A percentile compares a stretch with the other conserved stretches of the same genome.
Conservation (phyloP, 2,329 filamentous ascomycete genomes). For the Coniella lustricola region DNA sequence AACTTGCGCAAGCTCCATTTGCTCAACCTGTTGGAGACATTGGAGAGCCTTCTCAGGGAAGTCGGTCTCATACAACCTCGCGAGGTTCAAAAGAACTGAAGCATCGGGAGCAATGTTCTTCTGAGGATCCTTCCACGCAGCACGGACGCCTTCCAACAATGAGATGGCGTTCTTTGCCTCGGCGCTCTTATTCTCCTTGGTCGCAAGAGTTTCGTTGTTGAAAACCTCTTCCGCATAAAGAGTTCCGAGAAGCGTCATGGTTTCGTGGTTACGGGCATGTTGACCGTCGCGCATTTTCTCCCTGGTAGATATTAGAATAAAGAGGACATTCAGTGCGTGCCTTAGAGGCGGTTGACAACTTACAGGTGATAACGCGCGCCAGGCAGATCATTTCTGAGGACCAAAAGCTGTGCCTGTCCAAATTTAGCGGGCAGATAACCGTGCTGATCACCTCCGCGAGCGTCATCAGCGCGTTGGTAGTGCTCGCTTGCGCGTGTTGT, state of each 20-base stretch:
- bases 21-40: conserved; percentile 85
- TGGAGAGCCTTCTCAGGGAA: conserved; percentile 85
- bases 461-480: conserved; percentile 85
- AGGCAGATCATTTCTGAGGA: conserved; percentile 75
- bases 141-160: conserved; percentile 74
- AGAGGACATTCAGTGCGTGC: no score
- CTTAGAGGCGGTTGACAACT: neutral
- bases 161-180: conserved; percentile 82
- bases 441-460: conserved; percentile 81
- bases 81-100: conserved; percentile 83
- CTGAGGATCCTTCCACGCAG: conserved; percentile 88
- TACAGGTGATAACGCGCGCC: conserved; percentile 80
- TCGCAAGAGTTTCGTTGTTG: conserved; percentile 60
- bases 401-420: conserved; percentile 81
- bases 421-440: conserved; percentile 94
- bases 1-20: conserved; percentile 77
- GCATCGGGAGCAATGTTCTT: conserved; percentile 75
- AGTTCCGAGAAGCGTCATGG: conserved; percentile 85
- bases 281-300: conserved; percentile 81
- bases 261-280: conserved; percentile 74
- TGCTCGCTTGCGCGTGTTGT: conserved; percentile 70
- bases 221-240: conserved; percentile 95
- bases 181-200: conserved; percentile 78
- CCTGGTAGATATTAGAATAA: neutral
- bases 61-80: conserved; percentile 80